phyloP scores from a whole-genome alignment of 768 basidiomycete genomes.

The Boletus subcaerulescens region DNA sequence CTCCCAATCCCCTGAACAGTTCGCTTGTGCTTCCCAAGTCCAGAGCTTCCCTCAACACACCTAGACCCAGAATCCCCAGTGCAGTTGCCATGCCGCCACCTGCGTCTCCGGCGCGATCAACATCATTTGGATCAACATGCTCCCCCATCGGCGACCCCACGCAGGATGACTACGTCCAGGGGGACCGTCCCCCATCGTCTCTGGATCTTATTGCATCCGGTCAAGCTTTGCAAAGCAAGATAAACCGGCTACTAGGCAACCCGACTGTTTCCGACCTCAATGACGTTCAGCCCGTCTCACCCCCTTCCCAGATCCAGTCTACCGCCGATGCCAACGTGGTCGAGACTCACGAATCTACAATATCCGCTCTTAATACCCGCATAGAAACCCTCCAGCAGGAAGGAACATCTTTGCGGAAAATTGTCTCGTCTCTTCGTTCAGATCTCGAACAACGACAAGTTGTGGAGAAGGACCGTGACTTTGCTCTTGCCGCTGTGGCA shows the following conservation, averaged over 20 bases:
- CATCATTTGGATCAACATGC: conserved; percentile 35
- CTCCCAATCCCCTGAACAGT: conserved; percentile 9
- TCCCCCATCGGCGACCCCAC: conserved; percentile 35
- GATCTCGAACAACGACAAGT: conserved; percentile 24
- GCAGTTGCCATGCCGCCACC: conserved; percentile 82
- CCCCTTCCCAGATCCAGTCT: conserved; percentile 39
- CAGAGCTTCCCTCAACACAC: conserved; percentile 43
- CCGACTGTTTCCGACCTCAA: conserved; percentile 14
- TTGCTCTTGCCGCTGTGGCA: conserved; percentile 36
- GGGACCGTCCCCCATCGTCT: conserved; percentile 21
- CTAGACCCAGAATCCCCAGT: conserved; percentile 66
- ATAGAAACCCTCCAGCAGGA: conserved; percentile 69
- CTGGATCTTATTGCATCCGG: conserved; percentile 39
- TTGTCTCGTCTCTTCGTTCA: conserved; percentile 23
- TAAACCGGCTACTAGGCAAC: conserved; percentile 41
- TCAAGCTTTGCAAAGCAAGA: conserved; percentile 48
- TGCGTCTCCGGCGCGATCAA: conserved; percentile 49
- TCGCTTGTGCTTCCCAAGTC: conserved; percentile 24
- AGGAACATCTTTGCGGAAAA: conserved; percentile 53
- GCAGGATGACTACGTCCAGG: conserved; percentile 10
- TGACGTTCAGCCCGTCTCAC: conserved; percentile 15
- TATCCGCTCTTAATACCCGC: conserved; percentile 30
- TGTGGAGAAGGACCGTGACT: conserved; percentile 45
- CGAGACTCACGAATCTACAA: conserved; percentile 15
- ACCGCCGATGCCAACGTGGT: conserved; percentile 23